A percentile compares a stretch with the other conserved stretches of the same genome.
Conservation (phyloP, 305 asterid species). For the Fraxinus albicans region DNA sequence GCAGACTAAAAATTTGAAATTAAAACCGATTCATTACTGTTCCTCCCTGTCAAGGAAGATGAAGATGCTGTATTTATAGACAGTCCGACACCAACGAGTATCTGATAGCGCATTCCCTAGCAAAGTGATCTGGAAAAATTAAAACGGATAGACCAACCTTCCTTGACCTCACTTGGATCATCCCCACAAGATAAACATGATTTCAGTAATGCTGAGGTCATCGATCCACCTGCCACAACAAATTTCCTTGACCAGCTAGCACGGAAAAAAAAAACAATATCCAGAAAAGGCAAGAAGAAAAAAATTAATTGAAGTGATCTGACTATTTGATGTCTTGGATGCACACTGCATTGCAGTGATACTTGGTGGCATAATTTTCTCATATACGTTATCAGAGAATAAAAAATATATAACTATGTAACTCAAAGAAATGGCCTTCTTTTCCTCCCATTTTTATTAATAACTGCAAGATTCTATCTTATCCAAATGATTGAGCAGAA, state of each 20-base stretch:
- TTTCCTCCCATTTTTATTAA: neutral
- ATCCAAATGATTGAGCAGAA: neutral
- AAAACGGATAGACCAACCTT: conserved; percentile 48
- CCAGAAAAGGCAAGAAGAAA: neutral
- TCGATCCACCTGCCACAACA: conserved; percentile 64
- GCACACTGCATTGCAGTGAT: neutral
- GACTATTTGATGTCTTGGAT: neutral
- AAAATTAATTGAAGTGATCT: neutral
- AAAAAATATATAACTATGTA: neutral
- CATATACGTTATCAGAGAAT: neutral
- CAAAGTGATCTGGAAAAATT: neutral
- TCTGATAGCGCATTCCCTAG: neutral
- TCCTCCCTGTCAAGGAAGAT: conserved; percentile 17
- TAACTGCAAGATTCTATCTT: neutral
- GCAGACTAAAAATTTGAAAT: neutral
- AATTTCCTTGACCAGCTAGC: conserved; percentile 13
- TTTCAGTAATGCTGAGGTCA: conserved; percentile 51
- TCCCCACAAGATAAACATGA: conserved; percentile 90
- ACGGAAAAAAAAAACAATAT: neutral
- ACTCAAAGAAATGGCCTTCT: neutral
- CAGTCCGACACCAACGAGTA: neutral
- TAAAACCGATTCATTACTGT: neutral
- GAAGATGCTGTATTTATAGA: neutral
- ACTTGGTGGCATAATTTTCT: neutral
- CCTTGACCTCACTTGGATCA: conserved; percentile 80